phyloP scores from a whole-genome alignment of 192 early-diverging fungal genomes.

The Coemansia sp. region DNA sequence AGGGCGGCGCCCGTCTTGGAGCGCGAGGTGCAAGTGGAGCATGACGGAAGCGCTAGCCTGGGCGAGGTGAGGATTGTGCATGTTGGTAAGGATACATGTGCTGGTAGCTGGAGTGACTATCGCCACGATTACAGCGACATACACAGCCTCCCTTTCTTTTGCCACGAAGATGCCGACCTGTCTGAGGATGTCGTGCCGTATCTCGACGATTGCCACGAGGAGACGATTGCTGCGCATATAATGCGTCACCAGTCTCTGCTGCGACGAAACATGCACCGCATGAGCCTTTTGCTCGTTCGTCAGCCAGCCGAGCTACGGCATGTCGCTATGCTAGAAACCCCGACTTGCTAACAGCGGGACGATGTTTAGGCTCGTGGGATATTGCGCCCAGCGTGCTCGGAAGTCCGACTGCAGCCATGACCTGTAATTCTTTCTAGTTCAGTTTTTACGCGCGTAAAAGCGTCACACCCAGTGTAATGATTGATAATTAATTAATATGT shows the following conservation, averaged over 20 bases:
- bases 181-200: constrained; percentile 35
- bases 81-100: constrained; percentile 20
- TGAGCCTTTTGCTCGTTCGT: constrained; percentile 13
- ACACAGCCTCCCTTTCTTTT: constrained; percentile 1
- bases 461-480: too few relatives aligned
- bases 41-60: neutral
- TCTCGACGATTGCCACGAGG: constrained; percentile 43
- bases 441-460: too few relatives aligned
- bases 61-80: constrained; percentile 19
- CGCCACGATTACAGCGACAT: neutral
- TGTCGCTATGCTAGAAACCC: neutral
- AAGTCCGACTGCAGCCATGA: too few relatives aligned
- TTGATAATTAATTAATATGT: too few relatives aligned
- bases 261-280: constrained; percentile 13
- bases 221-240: constrained; percentile 32
- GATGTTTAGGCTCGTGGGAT: neutral
- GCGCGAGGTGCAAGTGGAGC: neutral
- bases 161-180: neutral
- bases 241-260: constrained; percentile 27
- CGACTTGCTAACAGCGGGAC: neutral
- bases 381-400: too few relatives aligned
- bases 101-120: constrained; percentile 6
- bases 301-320: constrained; percentile 6
- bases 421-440: too few relatives aligned
- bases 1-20: neutral